phyloP scores from a whole-genome alignment of 2,329 filamentous ascomycete genomes.

The Cryphonectria japonica region DNA sequence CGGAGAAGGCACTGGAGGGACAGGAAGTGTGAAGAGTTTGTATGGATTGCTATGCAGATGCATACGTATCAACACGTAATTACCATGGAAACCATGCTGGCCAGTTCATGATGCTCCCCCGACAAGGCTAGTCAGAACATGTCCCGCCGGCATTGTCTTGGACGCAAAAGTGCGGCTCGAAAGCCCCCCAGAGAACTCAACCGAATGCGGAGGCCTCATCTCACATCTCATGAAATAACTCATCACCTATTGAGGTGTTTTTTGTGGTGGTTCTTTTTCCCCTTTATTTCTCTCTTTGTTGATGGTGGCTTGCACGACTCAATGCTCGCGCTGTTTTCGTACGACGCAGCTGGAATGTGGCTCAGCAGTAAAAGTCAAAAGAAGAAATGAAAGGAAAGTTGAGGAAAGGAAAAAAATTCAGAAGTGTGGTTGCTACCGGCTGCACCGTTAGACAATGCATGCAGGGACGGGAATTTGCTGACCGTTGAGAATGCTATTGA shows the following conservation, averaged over 20 bases:
- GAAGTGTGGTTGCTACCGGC: constrained; percentile 1
- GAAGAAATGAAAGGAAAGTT: no score
- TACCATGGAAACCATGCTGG: no score
- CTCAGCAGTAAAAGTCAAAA: neutral
- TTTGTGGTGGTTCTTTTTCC: neutral
- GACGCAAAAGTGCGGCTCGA: neutral
- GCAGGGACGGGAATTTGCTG: neutral
- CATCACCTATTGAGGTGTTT: neutral
- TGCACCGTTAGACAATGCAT: neutral
- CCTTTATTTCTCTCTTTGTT: no score
- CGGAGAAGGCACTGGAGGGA: constrained; percentile 38
- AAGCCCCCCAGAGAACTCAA: neutral
- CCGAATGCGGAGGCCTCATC: neutral
- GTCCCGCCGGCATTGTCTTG: no score
- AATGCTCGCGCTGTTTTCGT: neutral
- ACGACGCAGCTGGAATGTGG: neutral
- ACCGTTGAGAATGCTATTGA: neutral
- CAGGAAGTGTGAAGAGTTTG: neutral
- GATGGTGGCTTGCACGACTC: neutral
- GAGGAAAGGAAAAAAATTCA: no score
- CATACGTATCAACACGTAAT: no score
- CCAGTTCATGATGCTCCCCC: no score
- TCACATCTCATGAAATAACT: neutral
- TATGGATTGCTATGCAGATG: no score
- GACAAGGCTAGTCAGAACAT: no score